phyloP scores from a whole-genome alignment of 805 yeast genomes.

The Cyberlindnera euphorbiiphila region DNA sequence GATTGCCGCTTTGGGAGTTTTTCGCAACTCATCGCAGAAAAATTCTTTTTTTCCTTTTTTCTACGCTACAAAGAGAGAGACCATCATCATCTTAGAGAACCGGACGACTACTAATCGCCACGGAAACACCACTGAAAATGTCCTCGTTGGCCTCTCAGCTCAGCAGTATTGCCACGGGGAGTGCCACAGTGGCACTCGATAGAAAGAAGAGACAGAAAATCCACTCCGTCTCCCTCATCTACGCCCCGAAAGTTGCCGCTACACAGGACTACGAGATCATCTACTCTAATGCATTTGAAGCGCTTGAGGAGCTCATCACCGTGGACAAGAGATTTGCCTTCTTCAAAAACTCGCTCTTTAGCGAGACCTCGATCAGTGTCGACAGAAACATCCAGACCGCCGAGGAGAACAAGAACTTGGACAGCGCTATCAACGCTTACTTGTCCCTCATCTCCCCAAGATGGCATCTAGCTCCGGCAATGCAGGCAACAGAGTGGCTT shows the following conservation, averaged over 20 bases:
- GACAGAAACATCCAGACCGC: slow-evolving; percentile 81
- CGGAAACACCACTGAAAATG: slow-evolving; percentile 24
- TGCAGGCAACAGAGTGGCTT: slow-evolving; percentile 91
- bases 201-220: slow-evolving; percentile 81
- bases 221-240: slow-evolving; percentile 85
- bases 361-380: slow-evolving; percentile 71
- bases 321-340: slow-evolving; percentile 72
- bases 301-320: slow-evolving; percentile 64
- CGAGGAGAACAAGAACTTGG: slow-evolving; percentile 72
- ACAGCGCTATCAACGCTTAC: slow-evolving; percentile 71
- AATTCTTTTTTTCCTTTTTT: slow-evolving; percentile 1
- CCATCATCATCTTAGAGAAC: too few species aligned
- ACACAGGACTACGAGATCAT: slow-evolving; percentile 88
- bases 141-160: slow-evolving; percentile 80
- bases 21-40: slow-evolving; percentile 1
- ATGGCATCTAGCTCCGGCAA: slow-evolving; percentile 68
- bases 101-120: too few species aligned
- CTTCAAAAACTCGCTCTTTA: slow-evolving; percentile 71
- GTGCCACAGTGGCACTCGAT: slow-evolving; percentile 74
- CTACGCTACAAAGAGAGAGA: background rate
- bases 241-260: slow-evolving; percentile 85
- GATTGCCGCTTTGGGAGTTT: background rate
- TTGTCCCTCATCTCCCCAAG: slow-evolving; percentile 71
- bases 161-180: slow-evolving; percentile 58
- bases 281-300: slow-evolving; percentile 67